These are phyloP conservation scores for Pythium plurisporium DNA, from an alignment of 352 stramenopile species.

Conservation along the genomic window DNA sequence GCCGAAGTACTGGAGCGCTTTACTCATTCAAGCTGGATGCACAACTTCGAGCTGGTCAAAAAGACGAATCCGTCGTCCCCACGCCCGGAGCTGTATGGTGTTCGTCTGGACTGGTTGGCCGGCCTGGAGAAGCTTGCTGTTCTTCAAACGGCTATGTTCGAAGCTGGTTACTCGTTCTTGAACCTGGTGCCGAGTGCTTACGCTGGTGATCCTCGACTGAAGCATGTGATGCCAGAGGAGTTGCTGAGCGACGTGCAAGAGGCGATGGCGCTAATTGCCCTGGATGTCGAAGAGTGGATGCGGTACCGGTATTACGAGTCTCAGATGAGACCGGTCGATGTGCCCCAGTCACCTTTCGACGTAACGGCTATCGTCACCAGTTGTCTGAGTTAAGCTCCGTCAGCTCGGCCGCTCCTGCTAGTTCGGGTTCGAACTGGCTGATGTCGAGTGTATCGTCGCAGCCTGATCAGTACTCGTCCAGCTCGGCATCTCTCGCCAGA, in stretches of 20 bases:
- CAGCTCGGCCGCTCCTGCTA: not conserved
- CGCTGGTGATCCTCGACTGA: not conserved
- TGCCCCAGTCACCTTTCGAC: not conserved
- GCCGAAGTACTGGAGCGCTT: not conserved
- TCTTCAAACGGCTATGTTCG: not conserved
- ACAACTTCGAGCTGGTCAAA: not conserved
- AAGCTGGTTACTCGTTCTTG: constrained; percentile 9
- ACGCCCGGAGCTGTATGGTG: not conserved
- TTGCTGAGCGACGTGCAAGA: not conserved
- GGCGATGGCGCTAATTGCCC: not conserved
- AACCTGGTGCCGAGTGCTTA: not conserved
- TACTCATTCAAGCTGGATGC: not conserved
- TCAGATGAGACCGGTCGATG: not conserved
- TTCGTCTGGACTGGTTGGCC: not conserved
- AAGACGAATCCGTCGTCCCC: not conserved
- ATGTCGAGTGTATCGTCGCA: not conserved
- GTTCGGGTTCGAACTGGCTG: not conserved
- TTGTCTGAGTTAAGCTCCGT: not conserved
- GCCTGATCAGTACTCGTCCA: not conserved
- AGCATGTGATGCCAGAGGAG: not conserved
- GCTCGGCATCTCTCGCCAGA: not conserved
- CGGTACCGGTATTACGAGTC: not conserved
- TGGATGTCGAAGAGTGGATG: constrained; percentile 1
- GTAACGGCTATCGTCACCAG: not conserved
- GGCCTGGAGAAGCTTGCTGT: not conserved